Evolutionary conservation across 805 yeast species (phyloP).

Genomic region (Metschnikowia picachoensis): DNA sequence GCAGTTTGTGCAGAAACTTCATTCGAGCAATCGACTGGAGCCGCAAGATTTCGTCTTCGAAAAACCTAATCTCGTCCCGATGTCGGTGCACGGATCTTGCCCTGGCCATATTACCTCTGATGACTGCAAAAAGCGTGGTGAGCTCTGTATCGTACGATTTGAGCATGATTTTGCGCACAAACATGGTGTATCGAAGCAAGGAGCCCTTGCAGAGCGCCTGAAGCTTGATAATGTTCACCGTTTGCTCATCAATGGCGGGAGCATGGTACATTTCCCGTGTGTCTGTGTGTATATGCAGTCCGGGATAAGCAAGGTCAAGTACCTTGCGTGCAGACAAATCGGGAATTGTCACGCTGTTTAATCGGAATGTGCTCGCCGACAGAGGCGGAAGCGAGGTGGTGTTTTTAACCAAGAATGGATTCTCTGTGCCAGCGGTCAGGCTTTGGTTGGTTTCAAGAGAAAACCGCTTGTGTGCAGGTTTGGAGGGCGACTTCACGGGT

Average conservation of each 20-base stretch:
- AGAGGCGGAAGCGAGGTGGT: background rate
- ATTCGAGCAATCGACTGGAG: constrained; percentile 40
- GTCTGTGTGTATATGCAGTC: background rate
- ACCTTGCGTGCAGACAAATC: constrained; percentile 3
- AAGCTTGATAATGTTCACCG: constrained; percentile 41
- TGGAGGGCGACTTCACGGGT: constrained; percentile 1
- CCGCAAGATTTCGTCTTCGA: constrained; percentile 29
- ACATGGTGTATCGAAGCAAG: constrained; percentile 56
- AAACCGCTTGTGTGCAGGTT: background rate
- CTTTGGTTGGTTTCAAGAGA: background rate
- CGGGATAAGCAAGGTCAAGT: no score
- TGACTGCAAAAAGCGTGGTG: constrained; percentile 44
- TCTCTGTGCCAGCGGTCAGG: background rate
- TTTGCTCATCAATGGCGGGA: constrained; percentile 4
- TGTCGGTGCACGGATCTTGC: constrained; percentile 30
- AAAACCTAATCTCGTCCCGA: constrained; percentile 30
- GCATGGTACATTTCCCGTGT: background rate
- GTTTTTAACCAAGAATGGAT: constrained; percentile 8
- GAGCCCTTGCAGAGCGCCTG: constrained; percentile 76
- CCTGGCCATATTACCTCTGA: constrained; percentile 46
- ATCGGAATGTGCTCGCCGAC: background rate
- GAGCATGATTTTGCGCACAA: constrained; percentile 59
- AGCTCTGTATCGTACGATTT: constrained; percentile 53
- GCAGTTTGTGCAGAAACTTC: constrained; percentile 13
- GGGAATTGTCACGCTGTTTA: constrained; percentile 6